Base-by-base conservation (phyloP, 495 filamentous ascomycete species). In the Letharia lupina region DNA sequence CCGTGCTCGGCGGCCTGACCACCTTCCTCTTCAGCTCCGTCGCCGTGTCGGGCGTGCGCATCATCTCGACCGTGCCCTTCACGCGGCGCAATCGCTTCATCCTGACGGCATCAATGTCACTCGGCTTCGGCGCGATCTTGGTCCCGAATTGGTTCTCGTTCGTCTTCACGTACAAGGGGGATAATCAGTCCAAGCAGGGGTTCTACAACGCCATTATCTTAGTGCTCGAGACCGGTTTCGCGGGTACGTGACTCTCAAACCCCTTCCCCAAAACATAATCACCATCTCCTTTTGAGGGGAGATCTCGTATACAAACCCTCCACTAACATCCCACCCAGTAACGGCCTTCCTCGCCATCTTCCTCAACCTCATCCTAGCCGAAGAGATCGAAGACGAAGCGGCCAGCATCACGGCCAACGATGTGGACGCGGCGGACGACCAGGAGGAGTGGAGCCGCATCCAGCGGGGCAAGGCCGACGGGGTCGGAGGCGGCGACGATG, bases 1-100 rank as follows among this genome's bases (percentile, higher is more conserved):
- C 93, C 3, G 91, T 96, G 1, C 79, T 96, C 7, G 92, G 92
- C 61, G 93, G 93, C 41, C 95, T 97, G 90, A 96, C 93, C 1
- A 93, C 91, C 3, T 96, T 96, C 77, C 81, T 97, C 20, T 96
- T 96, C 79, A 83, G 81, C 67, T 82, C 89, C 12, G 93, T 97
- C 37, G 89, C 90, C 23, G 85, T 95, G 20, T 94, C 89, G 3
- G 93, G 93, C 69, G 84, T 96, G 65, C 84, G 91, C 57, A 96
- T 97, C 69, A 90, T 94, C 71, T 79, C 85, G 35, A 87, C 86
- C 12, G 81, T 90, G 7, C 84, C 87, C 4, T 96, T 95, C 76
- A 95, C 85, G 39, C 84, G 91, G 9, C 87, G 91, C 62, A 96
- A 91, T 71, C 83, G 92, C 5, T 97, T 96, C 76, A 88, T 97